Evolutionary conservation across 2,329 filamentous ascomycete genomes (phyloP).

Genomic region (Colletotrichum noveboracense): DNA sequence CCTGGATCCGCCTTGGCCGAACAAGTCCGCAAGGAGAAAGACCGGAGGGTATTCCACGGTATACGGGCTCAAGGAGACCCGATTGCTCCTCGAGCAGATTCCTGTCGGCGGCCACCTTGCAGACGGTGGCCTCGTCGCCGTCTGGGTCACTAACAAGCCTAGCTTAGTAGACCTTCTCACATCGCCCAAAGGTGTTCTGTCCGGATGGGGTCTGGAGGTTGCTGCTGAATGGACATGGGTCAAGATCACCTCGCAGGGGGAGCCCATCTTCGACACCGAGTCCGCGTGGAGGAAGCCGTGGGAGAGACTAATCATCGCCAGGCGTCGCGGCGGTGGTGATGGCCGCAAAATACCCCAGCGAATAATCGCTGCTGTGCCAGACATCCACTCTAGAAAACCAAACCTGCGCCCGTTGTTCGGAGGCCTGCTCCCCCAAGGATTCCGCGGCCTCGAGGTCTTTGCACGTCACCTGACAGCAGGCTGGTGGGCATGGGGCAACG

Average conservation of each 20-base stretch:
- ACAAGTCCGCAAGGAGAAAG: slow-evolving; percentile 72
- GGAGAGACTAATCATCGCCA: slow-evolving; percentile 72
- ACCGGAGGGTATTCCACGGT: slow-evolving; percentile 54
- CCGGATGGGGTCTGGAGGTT: slow-evolving; percentile 68
- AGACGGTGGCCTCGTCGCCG: slow-evolving; percentile 63
- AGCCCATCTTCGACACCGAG: slow-evolving; percentile 66
- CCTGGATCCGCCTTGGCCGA: slow-evolving; percentile 83
- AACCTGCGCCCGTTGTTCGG: slow-evolving; percentile 68
- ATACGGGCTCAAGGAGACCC: slow-evolving; percentile 50
- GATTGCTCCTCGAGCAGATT: slow-evolving; percentile 54
- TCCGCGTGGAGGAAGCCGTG: slow-evolving; percentile 76
- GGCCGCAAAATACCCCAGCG: slow-evolving; percentile 42
- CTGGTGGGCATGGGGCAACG: slow-evolving; percentile 82
- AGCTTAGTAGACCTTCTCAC: slow-evolving; percentile 61
- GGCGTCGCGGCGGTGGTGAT: slow-evolving; percentile 41
- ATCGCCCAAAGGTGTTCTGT: slow-evolving; percentile 62
- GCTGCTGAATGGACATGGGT: slow-evolving; percentile 81
- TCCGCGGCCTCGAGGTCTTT: slow-evolving; percentile 75
- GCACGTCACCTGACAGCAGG: slow-evolving; percentile 75
- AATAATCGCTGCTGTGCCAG: slow-evolving; percentile 73
- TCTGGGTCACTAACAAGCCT: slow-evolving; percentile 81
- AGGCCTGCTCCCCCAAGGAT: slow-evolving; percentile 54
- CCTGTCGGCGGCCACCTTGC: slow-evolving; percentile 62
- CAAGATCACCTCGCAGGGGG: slow-evolving; percentile 70
- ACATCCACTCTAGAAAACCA: slow-evolving; percentile 81